These are phyloP conservation scores for Ophiognomonia clavigignenti-juglandacearum DNA, from an alignment of 2,329 filamentous ascomycete species.

Conservation along the genomic window DNA sequence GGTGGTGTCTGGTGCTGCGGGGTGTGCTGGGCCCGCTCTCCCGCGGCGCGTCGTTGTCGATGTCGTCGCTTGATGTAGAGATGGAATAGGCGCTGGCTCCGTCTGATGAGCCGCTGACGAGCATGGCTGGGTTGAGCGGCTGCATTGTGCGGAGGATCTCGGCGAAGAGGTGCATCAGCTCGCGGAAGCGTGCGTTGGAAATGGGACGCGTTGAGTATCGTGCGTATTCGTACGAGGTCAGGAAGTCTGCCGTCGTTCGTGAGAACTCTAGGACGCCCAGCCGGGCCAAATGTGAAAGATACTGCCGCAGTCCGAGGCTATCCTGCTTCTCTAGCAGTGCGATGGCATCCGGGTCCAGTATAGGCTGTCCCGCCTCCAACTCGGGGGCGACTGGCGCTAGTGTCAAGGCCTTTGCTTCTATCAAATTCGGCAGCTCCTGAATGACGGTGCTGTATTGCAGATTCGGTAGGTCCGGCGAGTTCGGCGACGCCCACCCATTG, in stretches of 20 bases:
- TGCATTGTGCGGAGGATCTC: conserved; percentile 74
- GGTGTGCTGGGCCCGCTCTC: conserved; percentile 37
- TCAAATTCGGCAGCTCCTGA: conserved; percentile 77
- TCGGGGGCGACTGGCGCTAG: conserved; percentile 58
- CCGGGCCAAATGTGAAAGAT: conserved; percentile 65
- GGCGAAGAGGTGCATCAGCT: conserved; percentile 80
- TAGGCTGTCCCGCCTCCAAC: conserved; percentile 30
- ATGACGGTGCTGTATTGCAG: conserved; percentile 82
- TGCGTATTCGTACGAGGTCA: conserved; percentile 74
- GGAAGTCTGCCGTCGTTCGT: conserved; percentile 54
- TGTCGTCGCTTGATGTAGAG: conserved; percentile 34
- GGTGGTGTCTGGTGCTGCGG: conserved; percentile 17
- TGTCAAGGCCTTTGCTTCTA: conserved; percentile 90
- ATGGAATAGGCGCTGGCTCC: conserved; percentile 21
- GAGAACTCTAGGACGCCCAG: conserved; percentile 55
- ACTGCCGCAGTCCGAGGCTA: conserved; percentile 72
- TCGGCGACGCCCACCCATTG: conserved; percentile 81
- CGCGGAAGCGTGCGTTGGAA: conserved; percentile 65
- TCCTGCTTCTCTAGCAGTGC: conserved; percentile 65
- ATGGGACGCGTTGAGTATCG: conserved; percentile 73
- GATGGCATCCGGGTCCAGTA: conserved; percentile 63
- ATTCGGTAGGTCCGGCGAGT: conserved; percentile 67
- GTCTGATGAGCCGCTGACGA: conserved; percentile 22
- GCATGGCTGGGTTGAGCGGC: conserved; percentile 49
- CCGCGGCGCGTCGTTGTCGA: conserved; percentile 41